Conservation (phyloP, 2,329 filamentous ascomycete species). For the Trichoderma aggressivum region DNA sequence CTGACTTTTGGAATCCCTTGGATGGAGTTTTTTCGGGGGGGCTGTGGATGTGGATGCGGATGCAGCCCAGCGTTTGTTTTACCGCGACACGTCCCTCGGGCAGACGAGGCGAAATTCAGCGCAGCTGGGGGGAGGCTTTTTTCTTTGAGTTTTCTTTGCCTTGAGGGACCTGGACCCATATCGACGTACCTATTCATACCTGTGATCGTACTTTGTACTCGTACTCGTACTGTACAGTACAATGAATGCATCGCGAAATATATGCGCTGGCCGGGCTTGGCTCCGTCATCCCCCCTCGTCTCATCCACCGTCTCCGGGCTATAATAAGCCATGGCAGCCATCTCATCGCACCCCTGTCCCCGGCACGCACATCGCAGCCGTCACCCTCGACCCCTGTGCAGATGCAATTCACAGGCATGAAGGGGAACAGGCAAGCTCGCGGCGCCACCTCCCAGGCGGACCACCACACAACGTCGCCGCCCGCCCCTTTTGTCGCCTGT, state of each 20-base stretch:
- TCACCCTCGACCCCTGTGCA: constrained; percentile 19
- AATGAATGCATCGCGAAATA: neutral
- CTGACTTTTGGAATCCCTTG: constrained; percentile 2
- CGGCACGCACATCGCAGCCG: constrained; percentile 20
- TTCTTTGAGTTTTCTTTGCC: neutral
- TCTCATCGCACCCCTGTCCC: constrained; percentile 18
- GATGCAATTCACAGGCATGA: constrained; percentile 18
- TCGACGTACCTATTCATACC: too few relatives aligned
- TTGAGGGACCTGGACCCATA: too few relatives aligned
- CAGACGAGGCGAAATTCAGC: neutral
- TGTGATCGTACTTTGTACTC: neutral
- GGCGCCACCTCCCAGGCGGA: constrained; percentile 17
- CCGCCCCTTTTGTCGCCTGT: constrained; percentile 20
- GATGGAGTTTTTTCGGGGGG: constrained; percentile 7
- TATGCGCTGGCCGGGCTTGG: constrained; percentile 4
- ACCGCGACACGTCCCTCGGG: neutral
- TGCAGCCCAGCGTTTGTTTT: neutral
- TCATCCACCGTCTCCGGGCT: constrained; percentile 13
- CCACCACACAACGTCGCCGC: constrained; percentile 16
- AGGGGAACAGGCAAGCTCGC: constrained; percentile 15
- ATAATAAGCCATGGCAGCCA: constrained; percentile 15
- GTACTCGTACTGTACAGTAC: neutral
- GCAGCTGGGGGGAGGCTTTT: neutral
- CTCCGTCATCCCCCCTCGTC: constrained; percentile 10
- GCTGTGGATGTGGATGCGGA: constrained; percentile 6